Percentiles rank a stretch among this genome's conserved stretches.
Evolutionary conservation across 2,329 filamentous ascomycete genomes (phyloP).

Genomic region (Drechmeria coniospora): DNA sequence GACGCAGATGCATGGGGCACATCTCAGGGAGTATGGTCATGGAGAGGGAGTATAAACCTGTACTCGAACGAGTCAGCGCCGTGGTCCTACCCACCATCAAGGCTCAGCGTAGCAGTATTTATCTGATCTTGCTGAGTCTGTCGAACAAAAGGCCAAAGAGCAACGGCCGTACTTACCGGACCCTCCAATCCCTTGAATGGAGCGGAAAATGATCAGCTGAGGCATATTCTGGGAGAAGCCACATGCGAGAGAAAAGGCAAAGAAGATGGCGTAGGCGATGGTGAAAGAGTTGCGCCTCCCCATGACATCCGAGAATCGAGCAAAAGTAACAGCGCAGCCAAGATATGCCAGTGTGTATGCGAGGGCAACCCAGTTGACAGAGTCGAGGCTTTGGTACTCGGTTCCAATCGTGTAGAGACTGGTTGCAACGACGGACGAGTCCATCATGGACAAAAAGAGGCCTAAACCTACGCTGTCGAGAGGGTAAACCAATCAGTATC

Average conservation of each 20-base stretch:
- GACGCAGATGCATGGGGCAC: constrained; percentile 22
- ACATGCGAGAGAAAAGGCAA: constrained; percentile 40
- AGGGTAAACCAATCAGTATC: no score
- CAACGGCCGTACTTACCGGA: constrained; percentile 27
- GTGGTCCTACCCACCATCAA: no score
- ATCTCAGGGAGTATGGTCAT: constrained; percentile 40
- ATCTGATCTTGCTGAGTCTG: no score
- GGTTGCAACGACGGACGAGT: constrained; percentile 44
- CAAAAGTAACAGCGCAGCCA: constrained; percentile 38
- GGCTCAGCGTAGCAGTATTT: no score
- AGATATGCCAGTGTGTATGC: constrained; percentile 41
- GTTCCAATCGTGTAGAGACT: constrained; percentile 38
- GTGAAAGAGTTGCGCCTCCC: constrained; percentile 37
- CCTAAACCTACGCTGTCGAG: constrained; percentile 32
- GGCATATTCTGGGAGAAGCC: constrained; percentile 18
- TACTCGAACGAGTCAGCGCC: no score
- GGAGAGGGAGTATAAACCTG: constrained; percentile 37
- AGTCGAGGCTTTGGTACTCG: constrained; percentile 29
- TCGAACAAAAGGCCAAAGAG: no score
- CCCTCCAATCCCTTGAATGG: constrained; percentile 35
- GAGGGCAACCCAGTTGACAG: constrained; percentile 38
- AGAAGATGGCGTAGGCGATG: constrained; percentile 35
- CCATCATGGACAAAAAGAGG: constrained; percentile 42
- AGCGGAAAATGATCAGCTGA: constrained; percentile 33
- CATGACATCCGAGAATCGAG: constrained; percentile 38